A percentile compares a stretch with the other conserved stretches of the same genome.
These are phyloP conservation scores for Vitis rupestris DNA, from an alignment of 164 flowering plant genomes.

Conservation along the genomic window DNA sequence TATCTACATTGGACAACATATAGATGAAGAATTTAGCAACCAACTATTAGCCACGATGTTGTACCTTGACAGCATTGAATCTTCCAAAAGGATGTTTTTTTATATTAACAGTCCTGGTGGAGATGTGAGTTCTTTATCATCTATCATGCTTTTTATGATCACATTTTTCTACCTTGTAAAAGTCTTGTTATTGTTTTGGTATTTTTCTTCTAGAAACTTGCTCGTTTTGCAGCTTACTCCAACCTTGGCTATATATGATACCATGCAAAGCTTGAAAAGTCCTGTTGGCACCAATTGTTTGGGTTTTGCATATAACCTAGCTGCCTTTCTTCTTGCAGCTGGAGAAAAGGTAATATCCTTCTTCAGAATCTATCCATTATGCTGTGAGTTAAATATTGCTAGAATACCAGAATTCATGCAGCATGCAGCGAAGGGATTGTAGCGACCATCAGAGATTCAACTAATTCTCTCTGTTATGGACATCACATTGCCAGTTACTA, in stretches of 20 bases:
- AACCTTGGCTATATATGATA: constrained; percentile 76
- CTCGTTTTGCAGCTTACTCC: constrained; percentile 75
- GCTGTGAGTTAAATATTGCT: neutral
- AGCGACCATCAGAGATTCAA: neutral
- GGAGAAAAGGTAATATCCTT: constrained; percentile 71
- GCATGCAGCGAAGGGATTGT: too few species aligned
- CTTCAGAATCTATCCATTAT: neutral
- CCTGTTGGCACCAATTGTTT: constrained; percentile 78
- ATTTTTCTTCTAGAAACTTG: constrained; percentile 5
- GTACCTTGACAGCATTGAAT: constrained; percentile 82
- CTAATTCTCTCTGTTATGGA: neutral
- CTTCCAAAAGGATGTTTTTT: constrained; percentile 53
- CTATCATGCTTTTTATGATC: neutral
- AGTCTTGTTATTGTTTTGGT: constrained; percentile 1
- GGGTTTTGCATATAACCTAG: constrained; percentile 71
- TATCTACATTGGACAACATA: constrained; percentile 71
- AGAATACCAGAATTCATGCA: neutral
- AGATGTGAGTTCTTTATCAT: constrained; percentile 68
- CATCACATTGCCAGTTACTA: neutral
- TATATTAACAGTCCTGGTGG: constrained; percentile 86
- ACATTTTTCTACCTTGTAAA: neutral
- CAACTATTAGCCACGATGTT: constrained; percentile 85
- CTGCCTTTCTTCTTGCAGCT: constrained; percentile 86
- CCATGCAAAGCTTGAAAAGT: constrained; percentile 82
- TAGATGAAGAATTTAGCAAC: constrained; percentile 83